A percentile compares a stretch with the other conserved stretches of the same genome.
Evolutionary conservation across 345 rosid species (phyloP).

Genomic region (Corchorus olitorius): DNA sequence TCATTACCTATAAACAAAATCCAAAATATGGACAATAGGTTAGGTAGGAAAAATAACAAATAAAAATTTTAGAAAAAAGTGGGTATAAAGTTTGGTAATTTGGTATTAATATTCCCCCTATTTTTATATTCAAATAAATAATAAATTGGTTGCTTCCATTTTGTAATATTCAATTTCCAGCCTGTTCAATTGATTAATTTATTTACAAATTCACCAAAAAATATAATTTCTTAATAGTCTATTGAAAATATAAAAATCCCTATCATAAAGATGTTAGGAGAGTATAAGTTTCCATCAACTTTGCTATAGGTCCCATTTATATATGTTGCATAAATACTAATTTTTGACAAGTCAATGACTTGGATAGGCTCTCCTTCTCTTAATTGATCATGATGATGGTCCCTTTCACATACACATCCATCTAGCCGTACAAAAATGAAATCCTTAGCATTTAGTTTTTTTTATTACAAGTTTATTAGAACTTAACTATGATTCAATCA

Average conservation of each 20-base stretch:
- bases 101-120: not conserved
- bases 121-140: no score
- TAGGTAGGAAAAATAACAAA: not conserved
- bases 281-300: not conserved
- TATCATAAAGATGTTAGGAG: not conserved
- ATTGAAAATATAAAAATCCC: not conserved
- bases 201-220: not conserved
- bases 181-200: not conserved
- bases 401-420: not conserved
- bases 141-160: no score
- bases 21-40: not conserved
- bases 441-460: not conserved
- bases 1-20: not conserved
- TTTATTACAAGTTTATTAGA: not conserved
- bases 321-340: not conserved
- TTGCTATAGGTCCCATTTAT: not conserved
- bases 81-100: conserved; percentile 1
- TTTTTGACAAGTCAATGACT: conserved; percentile 6
- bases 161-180: not conserved
- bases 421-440: not conserved
- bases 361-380: not conserved
- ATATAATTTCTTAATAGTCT: not conserved
- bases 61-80: not conserved
- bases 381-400: not conserved
- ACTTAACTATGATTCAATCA: not conserved